Evolutionary conservation across 2,329 filamentous ascomycete genomes (phyloP).

Genomic region (Ilyonectria mors-panacis): DNA sequence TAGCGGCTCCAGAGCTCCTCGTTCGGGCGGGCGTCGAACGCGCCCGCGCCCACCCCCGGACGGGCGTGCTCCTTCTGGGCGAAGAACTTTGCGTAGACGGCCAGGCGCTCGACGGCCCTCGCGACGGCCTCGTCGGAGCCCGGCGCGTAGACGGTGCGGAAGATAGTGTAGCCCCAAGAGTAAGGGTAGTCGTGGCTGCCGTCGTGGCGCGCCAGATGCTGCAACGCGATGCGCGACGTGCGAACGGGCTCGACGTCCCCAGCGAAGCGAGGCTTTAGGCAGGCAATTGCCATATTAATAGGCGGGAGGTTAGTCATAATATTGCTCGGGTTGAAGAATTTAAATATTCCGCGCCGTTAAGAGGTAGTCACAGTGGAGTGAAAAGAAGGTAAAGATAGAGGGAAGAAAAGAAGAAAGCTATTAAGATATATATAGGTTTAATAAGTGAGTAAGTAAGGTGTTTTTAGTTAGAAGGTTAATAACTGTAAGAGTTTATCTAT

Average conservation of each 20-base stretch:
- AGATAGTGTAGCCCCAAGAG: conserved; percentile 44
- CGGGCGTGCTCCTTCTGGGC: conserved; percentile 22
- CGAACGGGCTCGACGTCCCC: conserved; percentile 30
- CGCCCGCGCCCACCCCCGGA: neutral
- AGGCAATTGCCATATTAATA: conserved; percentile 36
- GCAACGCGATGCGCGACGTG: conserved; percentile 23
- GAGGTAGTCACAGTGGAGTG: neutral
- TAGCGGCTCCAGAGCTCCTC: conserved; percentile 40
- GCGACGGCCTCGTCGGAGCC: conserved; percentile 35
- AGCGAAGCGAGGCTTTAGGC: conserved; percentile 32
- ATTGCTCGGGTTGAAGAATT: neutral
- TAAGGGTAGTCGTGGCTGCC: conserved; percentile 40
- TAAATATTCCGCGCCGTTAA: neutral
- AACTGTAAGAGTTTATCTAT: no score
- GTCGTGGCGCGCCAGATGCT: conserved; percentile 35
- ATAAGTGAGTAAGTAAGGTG: neutral
- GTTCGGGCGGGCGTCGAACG: conserved; percentile 30
- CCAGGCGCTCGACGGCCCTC: conserved; percentile 36
- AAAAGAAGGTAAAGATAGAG: neutral
- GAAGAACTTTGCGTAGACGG: conserved; percentile 32
- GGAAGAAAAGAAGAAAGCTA: neutral
- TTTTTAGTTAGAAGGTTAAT: neutral
- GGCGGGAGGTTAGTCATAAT: conserved; percentile 29
- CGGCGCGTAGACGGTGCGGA: conserved; percentile 40
- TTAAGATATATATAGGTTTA: neutral